Evolutionary conservation across 257 asterid genomes (phyloP).

Genomic region (Solanum bulbocastanum): DNA sequence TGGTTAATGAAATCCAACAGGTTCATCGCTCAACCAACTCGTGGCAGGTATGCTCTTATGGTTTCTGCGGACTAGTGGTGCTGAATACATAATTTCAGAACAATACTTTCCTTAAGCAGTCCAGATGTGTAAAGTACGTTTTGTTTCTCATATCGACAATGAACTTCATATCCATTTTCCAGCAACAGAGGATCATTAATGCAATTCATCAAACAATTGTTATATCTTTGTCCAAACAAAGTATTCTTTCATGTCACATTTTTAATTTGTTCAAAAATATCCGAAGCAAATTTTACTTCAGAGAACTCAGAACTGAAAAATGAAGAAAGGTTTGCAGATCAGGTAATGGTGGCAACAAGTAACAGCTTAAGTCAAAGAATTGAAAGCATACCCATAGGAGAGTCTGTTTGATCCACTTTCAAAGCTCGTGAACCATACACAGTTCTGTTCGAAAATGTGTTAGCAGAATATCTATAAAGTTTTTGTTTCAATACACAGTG

Average conservation of each 20-base stretch:
- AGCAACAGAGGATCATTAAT: slow-evolving; percentile 17
- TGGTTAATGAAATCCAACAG: background rate
- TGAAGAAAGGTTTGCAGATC: slow-evolving; percentile 8
- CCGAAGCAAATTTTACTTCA: background rate
- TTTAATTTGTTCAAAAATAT: slow-evolving; percentile 27
- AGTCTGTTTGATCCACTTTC: slow-evolving; percentile 59
- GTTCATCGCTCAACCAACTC: background rate
- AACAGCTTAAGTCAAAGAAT: slow-evolving; percentile 52
- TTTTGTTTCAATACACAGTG: background rate
- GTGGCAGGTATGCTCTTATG: background rate
- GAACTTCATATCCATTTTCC: slow-evolving; percentile 21
- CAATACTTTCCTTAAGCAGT: background rate
- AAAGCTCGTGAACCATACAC: slow-evolving; percentile 15
- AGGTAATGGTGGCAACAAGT: slow-evolving; percentile 12
- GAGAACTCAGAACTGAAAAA: slow-evolving; percentile 13
- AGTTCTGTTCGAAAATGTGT: background rate
- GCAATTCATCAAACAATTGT: slow-evolving; percentile 40
- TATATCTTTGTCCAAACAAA: slow-evolving; percentile 5
- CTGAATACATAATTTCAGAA: background rate
- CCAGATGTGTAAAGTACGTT: background rate
- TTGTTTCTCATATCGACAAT: slow-evolving; percentile 7
- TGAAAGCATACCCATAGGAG: slow-evolving; percentile 50
- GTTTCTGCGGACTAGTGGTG: background rate
- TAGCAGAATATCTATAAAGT: background rate
- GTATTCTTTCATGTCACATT: background rate